Evolutionary conservation across 495 filamentous ascomycete genomes (phyloP).

Genomic region (Patellaria atrata): DNA sequence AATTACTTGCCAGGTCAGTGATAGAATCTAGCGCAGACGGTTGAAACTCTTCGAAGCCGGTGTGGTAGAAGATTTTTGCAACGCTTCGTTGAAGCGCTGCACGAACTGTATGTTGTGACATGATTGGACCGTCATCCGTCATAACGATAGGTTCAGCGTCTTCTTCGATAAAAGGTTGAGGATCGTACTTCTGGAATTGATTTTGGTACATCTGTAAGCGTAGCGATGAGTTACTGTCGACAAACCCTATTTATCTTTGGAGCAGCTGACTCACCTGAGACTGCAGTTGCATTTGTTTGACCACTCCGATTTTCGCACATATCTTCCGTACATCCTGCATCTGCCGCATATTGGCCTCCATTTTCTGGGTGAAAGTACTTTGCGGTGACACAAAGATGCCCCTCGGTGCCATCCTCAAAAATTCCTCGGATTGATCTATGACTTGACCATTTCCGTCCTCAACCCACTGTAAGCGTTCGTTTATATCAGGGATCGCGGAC

Average conservation of each 20-base stretch:
- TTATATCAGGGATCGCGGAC: constrained; percentile 71
- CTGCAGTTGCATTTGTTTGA: constrained; percentile 99
- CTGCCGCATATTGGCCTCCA: constrained; percentile 83
- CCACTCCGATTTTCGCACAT: constrained; percentile 86
- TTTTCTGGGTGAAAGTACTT: constrained; percentile 58
- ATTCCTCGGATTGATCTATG: constrained; percentile 71
- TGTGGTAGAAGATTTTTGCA: constrained; percentile 88
- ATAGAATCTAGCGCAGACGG: constrained; percentile 82
- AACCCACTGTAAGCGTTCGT: constrained; percentile 61
- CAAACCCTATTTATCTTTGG: too few species aligned
- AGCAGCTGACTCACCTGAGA: constrained; percentile 51
- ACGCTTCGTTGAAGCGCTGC: constrained; percentile 79
- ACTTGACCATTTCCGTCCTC: constrained; percentile 79
- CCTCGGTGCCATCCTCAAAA: constrained; percentile 53
- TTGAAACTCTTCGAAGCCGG: constrained; percentile 95
- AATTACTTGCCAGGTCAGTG: constrained; percentile 82
- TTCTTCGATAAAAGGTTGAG: constrained; percentile 73
- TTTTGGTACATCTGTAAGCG: constrained; percentile 85
- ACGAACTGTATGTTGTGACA: constrained; percentile 63
- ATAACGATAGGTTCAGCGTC: constrained; percentile 76
- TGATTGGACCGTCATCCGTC: constrained; percentile 74
- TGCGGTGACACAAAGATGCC: constrained; percentile 67
- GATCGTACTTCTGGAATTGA: constrained; percentile 94
- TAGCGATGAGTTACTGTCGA: constrained; percentile 1
- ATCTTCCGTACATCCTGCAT: constrained; percentile 96